phyloP scores from a whole-genome alignment of 139 green algal genomes.

The Marvania coccoides region DNA sequence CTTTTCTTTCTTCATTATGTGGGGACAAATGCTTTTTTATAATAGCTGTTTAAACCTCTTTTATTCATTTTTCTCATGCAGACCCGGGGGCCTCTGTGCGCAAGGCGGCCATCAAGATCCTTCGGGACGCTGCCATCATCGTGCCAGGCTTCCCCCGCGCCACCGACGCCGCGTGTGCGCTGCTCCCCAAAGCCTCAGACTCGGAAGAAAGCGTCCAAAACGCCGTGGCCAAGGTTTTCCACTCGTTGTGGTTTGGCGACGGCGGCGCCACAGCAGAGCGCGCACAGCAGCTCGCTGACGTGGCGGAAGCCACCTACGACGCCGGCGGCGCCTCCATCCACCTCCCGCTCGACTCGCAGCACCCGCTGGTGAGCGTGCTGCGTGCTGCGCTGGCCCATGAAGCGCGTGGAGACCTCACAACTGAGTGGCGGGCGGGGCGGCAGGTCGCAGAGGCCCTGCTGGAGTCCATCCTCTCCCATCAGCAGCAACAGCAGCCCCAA shows the following conservation, averaged over 20 bases:
- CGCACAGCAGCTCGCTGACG: slow-evolving; percentile 35
- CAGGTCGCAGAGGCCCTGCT: slow-evolving; percentile 50
- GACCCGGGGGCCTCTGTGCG: slow-evolving; percentile 72
- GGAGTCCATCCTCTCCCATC: slow-evolving; percentile 38
- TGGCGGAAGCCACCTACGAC: slow-evolving; percentile 32
- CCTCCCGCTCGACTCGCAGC: slow-evolving; percentile 41
- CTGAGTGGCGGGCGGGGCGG: slow-evolving; percentile 6
- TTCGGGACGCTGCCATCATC: slow-evolving; percentile 73
- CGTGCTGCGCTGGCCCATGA: slow-evolving; percentile 2
- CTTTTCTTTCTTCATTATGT: too few species aligned
- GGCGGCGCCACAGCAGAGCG: slow-evolving; percentile 3
- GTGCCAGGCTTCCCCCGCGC: slow-evolving; percentile 29
- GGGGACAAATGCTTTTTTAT: too few species aligned
- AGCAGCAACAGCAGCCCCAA: too few species aligned
- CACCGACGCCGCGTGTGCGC: slow-evolving; percentile 46
- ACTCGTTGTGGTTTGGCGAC: slow-evolving; percentile 37
- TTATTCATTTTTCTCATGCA: not conserved
- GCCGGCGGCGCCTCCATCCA: slow-evolving; percentile 27
- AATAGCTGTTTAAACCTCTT: too few species aligned
- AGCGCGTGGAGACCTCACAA: slow-evolving; percentile 9
- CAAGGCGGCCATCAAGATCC: slow-evolving; percentile 70
- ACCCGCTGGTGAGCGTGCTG: slow-evolving; percentile 48
- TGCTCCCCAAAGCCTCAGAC: slow-evolving; percentile 45
- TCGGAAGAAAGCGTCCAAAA: slow-evolving; percentile 49
- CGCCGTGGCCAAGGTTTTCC: slow-evolving; percentile 51